These are phyloP conservation scores for Colletotrichum aenigma DNA, from an alignment of 2,329 filamentous ascomycete genomes.

Conservation along the genomic window DNA sequence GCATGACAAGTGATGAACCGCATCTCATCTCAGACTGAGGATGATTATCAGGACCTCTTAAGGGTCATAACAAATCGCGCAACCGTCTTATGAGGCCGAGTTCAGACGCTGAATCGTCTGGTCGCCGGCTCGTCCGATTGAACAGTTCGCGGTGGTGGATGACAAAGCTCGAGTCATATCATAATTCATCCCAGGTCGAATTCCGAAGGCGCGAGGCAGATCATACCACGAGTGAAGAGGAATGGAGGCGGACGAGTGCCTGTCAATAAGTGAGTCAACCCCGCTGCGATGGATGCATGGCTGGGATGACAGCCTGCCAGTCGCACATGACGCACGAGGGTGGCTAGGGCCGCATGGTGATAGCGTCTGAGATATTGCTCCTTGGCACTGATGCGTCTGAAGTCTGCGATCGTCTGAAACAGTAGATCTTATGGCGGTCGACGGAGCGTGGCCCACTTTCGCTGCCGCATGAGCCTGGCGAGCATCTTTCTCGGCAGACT, in stretches of 20 bases:
- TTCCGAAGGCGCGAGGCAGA: neutral
- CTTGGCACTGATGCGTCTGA: constrained; percentile 15
- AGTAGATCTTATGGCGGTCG: neutral
- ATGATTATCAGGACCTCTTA: neutral
- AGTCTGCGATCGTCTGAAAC: constrained; percentile 18
- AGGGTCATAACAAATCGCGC: neutral
- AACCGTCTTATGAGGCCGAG: neutral
- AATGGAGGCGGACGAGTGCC: neutral
- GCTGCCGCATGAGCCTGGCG: neutral
- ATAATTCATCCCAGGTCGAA: neutral
- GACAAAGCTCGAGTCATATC: neutral
- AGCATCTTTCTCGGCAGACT: neutral
- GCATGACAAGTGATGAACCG: neutral
- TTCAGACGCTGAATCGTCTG: neutral
- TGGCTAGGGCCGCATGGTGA: neutral
- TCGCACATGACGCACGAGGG: neutral
- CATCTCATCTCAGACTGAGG: neutral
- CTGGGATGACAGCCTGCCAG: neutral
- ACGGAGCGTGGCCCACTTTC: neutral
- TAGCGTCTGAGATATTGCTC: neutral
- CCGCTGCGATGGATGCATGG: neutral
- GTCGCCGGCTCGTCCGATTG: neutral
- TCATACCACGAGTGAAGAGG: neutral
- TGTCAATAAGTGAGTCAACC: neutral
- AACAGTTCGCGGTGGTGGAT: neutral